Evolutionary conservation across 495 filamentous ascomycete genomes (phyloP), one percentile per base, ranked within the genome.

Genomic region (Friedmanniomyces endolithicus): DNA sequence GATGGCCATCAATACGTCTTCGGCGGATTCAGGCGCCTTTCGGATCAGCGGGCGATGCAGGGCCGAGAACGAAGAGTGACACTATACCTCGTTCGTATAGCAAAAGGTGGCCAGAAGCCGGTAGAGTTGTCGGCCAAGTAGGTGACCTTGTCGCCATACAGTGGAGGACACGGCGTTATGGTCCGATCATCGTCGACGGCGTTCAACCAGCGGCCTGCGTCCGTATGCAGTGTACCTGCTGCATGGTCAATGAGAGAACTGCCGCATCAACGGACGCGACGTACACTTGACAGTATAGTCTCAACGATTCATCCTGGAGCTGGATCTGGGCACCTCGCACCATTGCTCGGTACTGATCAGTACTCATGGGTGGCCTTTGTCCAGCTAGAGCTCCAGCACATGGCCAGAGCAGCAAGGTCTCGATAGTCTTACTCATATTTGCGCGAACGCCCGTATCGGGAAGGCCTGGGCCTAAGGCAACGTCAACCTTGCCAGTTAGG

Each of bases 221-320:
- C 44, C 44, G 12, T 11, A 11, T 47, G 44, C 44, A 24, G 24
- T 47, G 20, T 27, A 22, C 3, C 44, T 47, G 6, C 11, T 11
- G 11, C 19, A 3, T 23, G 2, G 23, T 31, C 24, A 31, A 14
- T 14, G 14, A n/a, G 8, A 33, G 11, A 8, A 31, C n/a, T 31
- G 19, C 16, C 25, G 24, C 17, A 31, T 47, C 17, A 7, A 25
- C 7, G 20, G 23, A 6, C 44, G 6, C 7, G 11, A 55, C 57
- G 33, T 57, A 61, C 59, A 46, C 43, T 24, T 34, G 24, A 39
- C 43, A 52, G 40, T 61, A 61, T 19, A 57, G 54, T 44, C 50
- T 57, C 20, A 57, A 23, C 22, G 33, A 40, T 0, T 57, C 48
- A n/a, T 57, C 33, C 1, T 25, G 41, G 7, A 61, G 50, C 50